Evolutionary conservation across 2,329 filamentous ascomycete species (phyloP).

Genomic region (Ophiostoma fasciatum): DNA sequence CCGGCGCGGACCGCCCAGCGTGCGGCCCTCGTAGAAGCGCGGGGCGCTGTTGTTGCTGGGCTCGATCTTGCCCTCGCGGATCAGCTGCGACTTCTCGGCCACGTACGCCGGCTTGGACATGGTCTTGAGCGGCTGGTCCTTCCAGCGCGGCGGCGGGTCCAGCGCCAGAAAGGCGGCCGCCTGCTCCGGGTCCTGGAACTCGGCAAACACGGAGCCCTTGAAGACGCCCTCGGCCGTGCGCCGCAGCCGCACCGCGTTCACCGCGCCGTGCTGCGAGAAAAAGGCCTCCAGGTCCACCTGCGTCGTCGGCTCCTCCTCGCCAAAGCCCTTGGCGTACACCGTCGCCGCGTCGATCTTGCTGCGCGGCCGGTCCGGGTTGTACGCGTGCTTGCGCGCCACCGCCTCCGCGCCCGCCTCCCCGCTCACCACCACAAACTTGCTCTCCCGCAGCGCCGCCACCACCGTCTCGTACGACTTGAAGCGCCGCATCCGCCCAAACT

Average conservation of each 20-base stretch:
- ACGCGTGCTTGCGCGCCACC: conserved; percentile 63
- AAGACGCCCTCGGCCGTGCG: conserved; percentile 58
- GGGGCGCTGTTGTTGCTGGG: conserved; percentile 32
- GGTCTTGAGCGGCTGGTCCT: conserved; percentile 63
- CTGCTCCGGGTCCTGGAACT: conserved; percentile 68
- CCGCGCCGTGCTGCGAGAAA: conserved; percentile 60
- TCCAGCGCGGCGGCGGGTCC: conserved; percentile 71
- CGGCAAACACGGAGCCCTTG: conserved; percentile 94
- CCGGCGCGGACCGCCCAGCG: conserved; percentile 24
- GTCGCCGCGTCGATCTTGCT: conserved; percentile 57
- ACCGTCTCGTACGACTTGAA: conserved; percentile 82
- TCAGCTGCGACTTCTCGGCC: conserved; percentile 58
- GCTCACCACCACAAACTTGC: conserved; percentile 54
- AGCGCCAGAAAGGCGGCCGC: conserved; percentile 67
- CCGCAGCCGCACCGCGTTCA: conserved; percentile 75
- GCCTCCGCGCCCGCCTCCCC: conserved; percentile 59
- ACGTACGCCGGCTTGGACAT: conserved; percentile 84
- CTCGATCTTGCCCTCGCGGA: conserved; percentile 53
- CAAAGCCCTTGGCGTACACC: conserved; percentile 91
- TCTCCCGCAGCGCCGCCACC: conserved; percentile 68
- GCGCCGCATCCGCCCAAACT: conserved; percentile 89
- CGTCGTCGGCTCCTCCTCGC: conserved; percentile 64
- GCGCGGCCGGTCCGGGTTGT: conserved; percentile 40
- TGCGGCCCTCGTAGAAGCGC: conserved; percentile 33
- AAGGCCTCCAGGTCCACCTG: conserved; percentile 93